phyloP scores from a whole-genome alignment of 1,284 basidiomycete species.

The Phaffia rhodozyma region DNA sequence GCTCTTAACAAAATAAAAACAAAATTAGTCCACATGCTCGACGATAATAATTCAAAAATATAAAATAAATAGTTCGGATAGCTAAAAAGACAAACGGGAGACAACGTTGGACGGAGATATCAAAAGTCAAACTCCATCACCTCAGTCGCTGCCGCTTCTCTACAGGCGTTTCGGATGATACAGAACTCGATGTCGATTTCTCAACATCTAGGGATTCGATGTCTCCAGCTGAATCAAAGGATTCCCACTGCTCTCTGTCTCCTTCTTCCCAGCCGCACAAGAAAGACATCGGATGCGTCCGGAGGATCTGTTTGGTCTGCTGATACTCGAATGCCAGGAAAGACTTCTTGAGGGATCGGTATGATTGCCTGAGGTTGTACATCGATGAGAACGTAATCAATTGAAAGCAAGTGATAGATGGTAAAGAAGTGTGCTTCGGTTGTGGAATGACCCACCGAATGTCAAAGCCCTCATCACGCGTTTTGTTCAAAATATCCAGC shows the following conservation, averaged over 20 bases:
- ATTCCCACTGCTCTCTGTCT: neutral
- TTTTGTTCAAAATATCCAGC: neutral
- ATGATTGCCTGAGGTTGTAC: neutral
- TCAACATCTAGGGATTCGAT: too few species aligned
- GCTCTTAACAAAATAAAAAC: too few species aligned
- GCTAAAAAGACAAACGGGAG: too few species aligned
- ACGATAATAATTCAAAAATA: too few species aligned
- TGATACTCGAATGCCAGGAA: neutral
- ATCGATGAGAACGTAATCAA: neutral
- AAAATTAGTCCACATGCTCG: too few species aligned
- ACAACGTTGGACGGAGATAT: too few species aligned
- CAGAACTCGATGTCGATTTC: too few species aligned
- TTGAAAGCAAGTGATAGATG: neutral
- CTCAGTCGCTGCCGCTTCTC: too few species aligned
- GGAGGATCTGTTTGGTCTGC: neutral
- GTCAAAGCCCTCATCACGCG: neutral
- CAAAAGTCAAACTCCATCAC: too few species aligned
- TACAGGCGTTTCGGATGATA: too few species aligned
- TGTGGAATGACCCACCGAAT: neutral
- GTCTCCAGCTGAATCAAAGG: neutral
- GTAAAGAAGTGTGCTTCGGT: neutral
- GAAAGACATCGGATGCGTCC: too few species aligned
- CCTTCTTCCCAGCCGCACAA: neutral
- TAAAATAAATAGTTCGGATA: too few species aligned
- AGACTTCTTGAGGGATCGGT: neutral